phyloP scores from a whole-genome alignment of 345 rosid genomes.

The Ricinus communis region DNA sequence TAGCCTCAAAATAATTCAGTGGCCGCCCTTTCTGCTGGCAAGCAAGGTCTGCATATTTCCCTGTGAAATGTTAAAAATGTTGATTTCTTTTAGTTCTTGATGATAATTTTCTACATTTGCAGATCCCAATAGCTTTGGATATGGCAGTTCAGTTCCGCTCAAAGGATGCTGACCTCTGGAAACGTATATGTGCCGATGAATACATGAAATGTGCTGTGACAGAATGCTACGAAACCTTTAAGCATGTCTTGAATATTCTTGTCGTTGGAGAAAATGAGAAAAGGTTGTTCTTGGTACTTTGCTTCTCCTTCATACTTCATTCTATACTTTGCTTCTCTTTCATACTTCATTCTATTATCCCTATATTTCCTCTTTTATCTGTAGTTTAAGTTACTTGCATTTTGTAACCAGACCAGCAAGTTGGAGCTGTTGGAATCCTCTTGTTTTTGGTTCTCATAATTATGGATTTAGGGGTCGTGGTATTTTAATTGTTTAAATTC shows the following conservation, averaged over 20 bases:
- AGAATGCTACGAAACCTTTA: constrained; percentile 94
- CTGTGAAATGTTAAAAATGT: neutral
- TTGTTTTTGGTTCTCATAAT: neutral
- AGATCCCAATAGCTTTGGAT: constrained; percentile 94
- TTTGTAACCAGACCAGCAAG: neutral
- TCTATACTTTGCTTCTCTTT: no score
- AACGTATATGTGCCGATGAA: constrained; percentile 89
- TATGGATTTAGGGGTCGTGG: neutral
- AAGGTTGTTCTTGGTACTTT: constrained; percentile 49
- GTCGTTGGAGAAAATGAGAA: constrained; percentile 93
- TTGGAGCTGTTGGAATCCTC: neutral
- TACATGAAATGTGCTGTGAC: constrained; percentile 98
- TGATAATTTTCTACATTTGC: constrained; percentile 24
- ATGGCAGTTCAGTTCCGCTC: constrained; percentile 88
- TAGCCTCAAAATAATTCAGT: constrained; percentile 87
- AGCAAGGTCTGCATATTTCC: constrained; percentile 69
- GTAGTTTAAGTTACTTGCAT: constrained; percentile 3
- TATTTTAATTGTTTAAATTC: neutral
- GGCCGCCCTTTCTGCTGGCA: constrained; percentile 98
- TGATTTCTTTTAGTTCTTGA: constrained; percentile 4
- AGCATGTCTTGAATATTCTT: constrained; percentile 69
- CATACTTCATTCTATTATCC: neutral
- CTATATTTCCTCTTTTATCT: neutral
- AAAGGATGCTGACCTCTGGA: constrained; percentile 90
- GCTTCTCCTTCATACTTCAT: no score